Base-by-base conservation (phyloP, 1,284 basidiomycete species). In the Sporisorium scitamineum region DNA sequence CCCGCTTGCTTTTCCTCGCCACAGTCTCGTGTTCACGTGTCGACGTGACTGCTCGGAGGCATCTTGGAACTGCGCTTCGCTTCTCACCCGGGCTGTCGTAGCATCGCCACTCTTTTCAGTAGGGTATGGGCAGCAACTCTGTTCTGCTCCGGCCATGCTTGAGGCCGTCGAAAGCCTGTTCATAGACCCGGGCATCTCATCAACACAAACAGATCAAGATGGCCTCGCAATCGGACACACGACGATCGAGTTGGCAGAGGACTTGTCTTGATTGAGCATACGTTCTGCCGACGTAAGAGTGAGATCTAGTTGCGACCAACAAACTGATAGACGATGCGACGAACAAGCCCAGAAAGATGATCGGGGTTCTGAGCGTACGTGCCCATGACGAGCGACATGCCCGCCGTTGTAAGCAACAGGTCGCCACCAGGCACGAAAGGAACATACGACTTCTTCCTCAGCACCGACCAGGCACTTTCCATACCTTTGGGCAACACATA, bases 351-450 rank as follows among this genome's bases (percentile, higher is more conserved):
- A 0, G 93, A 94, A 29, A 98, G 88, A 80, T 94, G 91, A 54
- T 94, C 90, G 0, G 95, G 95, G 80, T 94, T 91, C 85, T 95
- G 94, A 89, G 95, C 88, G 78, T 89, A 89, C n/a, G 87, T 86
- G 67, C 87, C 92, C 94, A 97, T 96, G 26, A 95, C 92, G 91
- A 97, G 93, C 1, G 90, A 91, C 91, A 95, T 93, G 20, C 92
- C 94, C 50, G 91, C 87, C 20, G 78, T 89, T 86, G 86, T 92
- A 89, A 37, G 90, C 86, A 91, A 83, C 87, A 85, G 90, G 88
- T 82, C 93, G 88, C 81, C 93, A 88, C 86, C 90, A 85, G 86
- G 89, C 1, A 89, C 88, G 57, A 87, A 86, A 4, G 93, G 92
- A 24, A 95, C 91, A 86, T 90, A 90, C 0, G 93, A 91, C 71